Conservation (phyloP, 306 rosid genomes). For the Castanea crenata region DNA sequence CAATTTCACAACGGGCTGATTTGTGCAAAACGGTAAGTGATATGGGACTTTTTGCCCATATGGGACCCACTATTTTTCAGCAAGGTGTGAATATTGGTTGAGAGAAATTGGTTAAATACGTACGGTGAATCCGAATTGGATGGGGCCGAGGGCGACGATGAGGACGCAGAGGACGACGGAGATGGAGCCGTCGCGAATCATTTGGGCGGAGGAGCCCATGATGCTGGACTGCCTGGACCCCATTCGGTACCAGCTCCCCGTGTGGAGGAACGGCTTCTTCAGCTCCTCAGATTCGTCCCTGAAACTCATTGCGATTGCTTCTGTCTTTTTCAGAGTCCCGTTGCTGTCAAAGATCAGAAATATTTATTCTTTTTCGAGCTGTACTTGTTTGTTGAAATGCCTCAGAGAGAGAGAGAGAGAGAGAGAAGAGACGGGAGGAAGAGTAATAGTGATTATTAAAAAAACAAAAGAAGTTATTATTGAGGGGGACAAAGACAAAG, state of each 20-base stretch:
- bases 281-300: slow-evolving; percentile 65
- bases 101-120: background rate
- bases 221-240: slow-evolving; percentile 69
- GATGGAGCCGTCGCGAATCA: slow-evolving; percentile 61
- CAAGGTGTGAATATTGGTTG: too few species aligned
- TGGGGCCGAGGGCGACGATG: slow-evolving; percentile 79
- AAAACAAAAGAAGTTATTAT: too few species aligned
- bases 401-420: too few species aligned
- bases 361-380: too few species aligned
- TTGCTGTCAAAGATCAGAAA: background rate
- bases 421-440: too few species aligned
- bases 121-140: slow-evolving; percentile 85
- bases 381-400: too few species aligned
- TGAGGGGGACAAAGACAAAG: too few species aligned
- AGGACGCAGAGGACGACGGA: slow-evolving; percentile 86
- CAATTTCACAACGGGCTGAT: too few species aligned
- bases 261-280: slow-evolving; percentile 75
- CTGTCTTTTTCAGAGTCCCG: background rate
- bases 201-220: slow-evolving; percentile 52
- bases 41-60: too few species aligned
- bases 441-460: too few species aligned
- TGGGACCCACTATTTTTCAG: too few species aligned
- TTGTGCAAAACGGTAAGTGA: too few species aligned
- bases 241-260: slow-evolving; percentile 89
- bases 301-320: slow-evolving; percentile 42